Conservation (phyloP, 2,329 filamentous ascomycete species). For the Botrytis paeoniae region DNA sequence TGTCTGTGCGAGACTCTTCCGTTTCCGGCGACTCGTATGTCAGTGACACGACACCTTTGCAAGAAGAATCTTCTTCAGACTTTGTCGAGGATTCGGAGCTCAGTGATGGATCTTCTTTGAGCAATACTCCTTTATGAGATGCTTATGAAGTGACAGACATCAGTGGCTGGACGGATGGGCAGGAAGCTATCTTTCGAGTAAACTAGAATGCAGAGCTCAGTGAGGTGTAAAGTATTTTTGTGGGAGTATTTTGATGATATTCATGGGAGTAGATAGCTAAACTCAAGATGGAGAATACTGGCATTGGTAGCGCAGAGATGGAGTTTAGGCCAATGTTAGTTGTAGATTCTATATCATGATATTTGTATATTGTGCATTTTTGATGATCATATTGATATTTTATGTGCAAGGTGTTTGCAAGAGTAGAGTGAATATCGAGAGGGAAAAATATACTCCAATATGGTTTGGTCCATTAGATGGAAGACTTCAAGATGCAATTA, state of each 20-base stretch:
- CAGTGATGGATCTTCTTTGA: background rate
- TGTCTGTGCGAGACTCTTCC: background rate
- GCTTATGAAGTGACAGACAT: background rate
- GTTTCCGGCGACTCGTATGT: background rate
- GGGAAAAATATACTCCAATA: background rate
- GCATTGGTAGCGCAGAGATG: background rate
- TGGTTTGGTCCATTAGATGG: accelerated
- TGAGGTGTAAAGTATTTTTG: background rate
- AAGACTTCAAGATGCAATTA: background rate
- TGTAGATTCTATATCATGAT: background rate
- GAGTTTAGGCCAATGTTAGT: background rate
- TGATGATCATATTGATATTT: background rate
- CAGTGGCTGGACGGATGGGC: background rate
- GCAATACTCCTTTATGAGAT: background rate
- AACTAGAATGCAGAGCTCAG: background rate
- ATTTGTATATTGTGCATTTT: accelerated
- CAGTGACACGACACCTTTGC: background rate
- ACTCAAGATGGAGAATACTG: background rate
- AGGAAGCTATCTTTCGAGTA: background rate
- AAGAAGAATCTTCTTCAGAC: background rate
- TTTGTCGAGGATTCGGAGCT: background rate
- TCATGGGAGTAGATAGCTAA: background rate
- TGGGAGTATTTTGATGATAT: background rate
- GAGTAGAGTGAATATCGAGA: background rate
- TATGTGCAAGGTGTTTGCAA: background rate